A percentile compares a stretch with the other conserved stretches of the same genome.
phyloP scores from a whole-genome alignment of 192 early-diverging fungal species.

The Podila epicladia region DNA sequence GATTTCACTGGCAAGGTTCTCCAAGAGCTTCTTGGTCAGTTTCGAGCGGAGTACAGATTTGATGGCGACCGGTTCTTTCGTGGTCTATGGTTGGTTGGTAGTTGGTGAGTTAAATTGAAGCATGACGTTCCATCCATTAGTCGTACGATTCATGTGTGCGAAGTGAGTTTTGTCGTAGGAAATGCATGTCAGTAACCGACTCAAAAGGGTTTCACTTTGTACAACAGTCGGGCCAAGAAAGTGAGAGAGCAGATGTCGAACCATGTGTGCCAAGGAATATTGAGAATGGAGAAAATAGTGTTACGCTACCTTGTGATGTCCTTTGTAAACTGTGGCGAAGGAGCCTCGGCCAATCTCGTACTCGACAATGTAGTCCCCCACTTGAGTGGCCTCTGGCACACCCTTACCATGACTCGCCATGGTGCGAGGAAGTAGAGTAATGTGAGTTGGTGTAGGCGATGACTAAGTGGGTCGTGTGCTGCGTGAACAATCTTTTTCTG shows the following conservation, averaged over 20 bases:
- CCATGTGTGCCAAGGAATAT: not conserved
- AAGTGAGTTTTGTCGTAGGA: no score
- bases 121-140: no score
- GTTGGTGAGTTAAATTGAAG: no score
- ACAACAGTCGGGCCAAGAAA: no score
- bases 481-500: no score
- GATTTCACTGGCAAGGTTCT: constrained; percentile 97
- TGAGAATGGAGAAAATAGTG: constrained; percentile 1
- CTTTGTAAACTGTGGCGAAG: constrained; percentile 94
- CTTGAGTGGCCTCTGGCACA: constrained; percentile 34
- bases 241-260: no score
- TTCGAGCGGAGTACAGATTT: constrained; percentile 91
- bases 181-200: no score
- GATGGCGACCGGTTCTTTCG: constrained; percentile 79
- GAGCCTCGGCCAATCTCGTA: constrained; percentile 93
- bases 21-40: constrained; percentile 89
- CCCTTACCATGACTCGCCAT: constrained; percentile 30
- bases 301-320: constrained; percentile 69
- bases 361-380: constrained; percentile 84
- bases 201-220: no score
- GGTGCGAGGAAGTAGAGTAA: not conserved
- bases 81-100: constrained; percentile 48
- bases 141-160: no score
- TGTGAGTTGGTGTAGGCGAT: not conserved
- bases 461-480: no score